Conservation (phyloP, 2,329 filamentous ascomycete species). For the Cytospora chrysosperma region DNA sequence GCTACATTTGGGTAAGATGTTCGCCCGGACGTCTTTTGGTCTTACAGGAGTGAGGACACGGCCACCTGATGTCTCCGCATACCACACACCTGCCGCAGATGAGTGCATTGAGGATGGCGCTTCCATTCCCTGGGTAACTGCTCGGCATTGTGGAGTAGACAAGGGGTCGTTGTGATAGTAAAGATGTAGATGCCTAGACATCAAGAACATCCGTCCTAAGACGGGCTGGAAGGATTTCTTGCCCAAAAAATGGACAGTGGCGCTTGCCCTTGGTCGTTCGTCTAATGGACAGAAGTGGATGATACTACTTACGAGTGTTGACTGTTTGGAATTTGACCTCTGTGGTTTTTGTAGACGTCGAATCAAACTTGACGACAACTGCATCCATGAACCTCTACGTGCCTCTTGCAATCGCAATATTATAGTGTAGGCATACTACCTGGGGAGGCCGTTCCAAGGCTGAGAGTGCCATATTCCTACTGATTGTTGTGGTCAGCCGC, state of each 20-base stretch:
- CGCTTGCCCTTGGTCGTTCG: background rate
- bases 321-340: background rate
- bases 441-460: too few relatives aligned
- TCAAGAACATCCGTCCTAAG: background rate
- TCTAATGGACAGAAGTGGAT: too few relatives aligned
- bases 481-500: too few relatives aligned
- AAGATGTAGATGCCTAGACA: background rate
- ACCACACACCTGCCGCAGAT: background rate
- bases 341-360: background rate
- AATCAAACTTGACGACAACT: background rate
- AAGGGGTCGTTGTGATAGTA: background rate
- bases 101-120: background rate
- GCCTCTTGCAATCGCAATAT: too few relatives aligned
- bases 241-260: background rate
- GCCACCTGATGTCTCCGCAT: slow-evolving; percentile 10
- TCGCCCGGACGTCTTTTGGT: slow-evolving; percentile 16
- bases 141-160: background rate
- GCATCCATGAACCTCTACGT: background rate
- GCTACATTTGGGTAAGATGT: slow-evolving; percentile 11
- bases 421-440: too few relatives aligned
- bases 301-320: too few relatives aligned
- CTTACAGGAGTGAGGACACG: slow-evolving; percentile 4
- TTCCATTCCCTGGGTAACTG: background rate
- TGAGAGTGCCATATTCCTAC: too few relatives aligned
- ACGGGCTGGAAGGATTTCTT: background rate